Base-by-base conservation (phyloP, 2,329 filamentous ascomycete species). In the Sclerotinia borealis region DNA sequence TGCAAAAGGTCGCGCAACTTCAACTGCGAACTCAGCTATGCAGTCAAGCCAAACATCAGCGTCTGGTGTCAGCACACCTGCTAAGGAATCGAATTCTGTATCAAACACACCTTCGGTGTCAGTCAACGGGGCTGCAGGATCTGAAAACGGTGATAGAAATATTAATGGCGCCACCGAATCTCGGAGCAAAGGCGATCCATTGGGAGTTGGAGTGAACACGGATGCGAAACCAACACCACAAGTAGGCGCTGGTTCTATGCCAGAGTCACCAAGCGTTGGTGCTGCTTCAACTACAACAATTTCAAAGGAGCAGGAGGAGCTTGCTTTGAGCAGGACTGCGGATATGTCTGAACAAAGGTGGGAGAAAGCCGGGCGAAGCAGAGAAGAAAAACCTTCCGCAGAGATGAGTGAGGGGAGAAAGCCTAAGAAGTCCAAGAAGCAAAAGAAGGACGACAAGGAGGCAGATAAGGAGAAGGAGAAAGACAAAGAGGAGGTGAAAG, bases 1-100 rank as follows among this genome's bases (percentile, higher is more conserved):
- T 74, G 93, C 93, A 65, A 95, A 95, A 77, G 92, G 93, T 73
- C 84, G 89, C 72, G 65, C 67, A 63, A 47, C 70, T 47, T 49
- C 69, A 41, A 68, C 68, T 25, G 67, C 69, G 55, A 64, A 67
- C 36, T 70, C 70, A 25, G 64, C 68, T 29, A 66, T 68, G 52
- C 69, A 71, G 36, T 71, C 70, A 60, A 71, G 69, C 64, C 72
- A 72, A 51, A 65, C 63, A 55, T 62, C 60, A 25, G 68, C 68
- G n/a, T 74, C 73, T 54, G 70, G 70, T 29, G 63, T 71, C n/a
- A 74, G 66, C 60, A 73, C 73, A 54, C 70, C 71, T 10, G 67
- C 67, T 6, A 74, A 72, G 64, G 72, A 73, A 15, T 43, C 64
- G 36, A 67, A 56, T 64, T 74, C 73, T 27, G 59, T 64, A 25